phyloP scores from a whole-genome alignment of 345 rosid genomes.

The Nephelium lappaceum region DNA sequence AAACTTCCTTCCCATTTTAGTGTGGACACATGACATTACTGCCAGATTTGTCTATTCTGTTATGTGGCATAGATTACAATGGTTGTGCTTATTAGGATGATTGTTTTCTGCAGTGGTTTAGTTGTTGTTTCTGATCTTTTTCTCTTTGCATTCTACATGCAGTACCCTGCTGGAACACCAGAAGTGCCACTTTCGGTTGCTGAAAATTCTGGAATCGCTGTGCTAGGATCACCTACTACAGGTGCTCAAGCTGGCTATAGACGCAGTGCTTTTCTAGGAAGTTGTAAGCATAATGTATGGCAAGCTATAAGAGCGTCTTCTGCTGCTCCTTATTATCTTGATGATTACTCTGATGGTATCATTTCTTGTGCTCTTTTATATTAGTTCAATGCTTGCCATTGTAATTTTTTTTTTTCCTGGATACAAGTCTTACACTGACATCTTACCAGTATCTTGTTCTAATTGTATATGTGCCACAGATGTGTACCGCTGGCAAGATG shows the following conservation, averaged over 20 bases:
- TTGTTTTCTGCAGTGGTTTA: neutral
- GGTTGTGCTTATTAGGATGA: neutral
- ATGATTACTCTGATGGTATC: constrained; percentile 93
- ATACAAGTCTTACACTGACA: neutral
- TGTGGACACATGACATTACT: neutral
- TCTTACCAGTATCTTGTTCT: constrained; percentile 1
- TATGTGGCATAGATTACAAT: constrained; percentile 11
- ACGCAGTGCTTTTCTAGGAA: constrained; percentile 93
- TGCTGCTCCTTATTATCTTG: constrained; percentile 99
- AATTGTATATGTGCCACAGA: constrained; percentile 36
- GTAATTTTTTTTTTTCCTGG: neutral
- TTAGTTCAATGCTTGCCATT: neutral
- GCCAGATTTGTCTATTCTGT: neutral
- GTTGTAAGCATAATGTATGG: constrained; percentile 96
- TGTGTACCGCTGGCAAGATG: constrained; percentile 97
- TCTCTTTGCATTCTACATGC: constrained; percentile 31
- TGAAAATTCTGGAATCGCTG: constrained; percentile 70
- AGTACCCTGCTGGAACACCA: constrained; percentile 95
- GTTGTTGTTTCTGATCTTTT: neutral
- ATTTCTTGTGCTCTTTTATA: constrained; percentile 15
- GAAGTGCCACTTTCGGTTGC: constrained; percentile 78
- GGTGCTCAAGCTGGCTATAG: constrained; percentile 87
- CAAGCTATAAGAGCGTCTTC: constrained; percentile 99
- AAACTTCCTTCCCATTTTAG: constrained; percentile 12
- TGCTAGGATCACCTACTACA: constrained; percentile 62